Percentiles rank a stretch among this genome's conserved stretches.
Conservation (phyloP, 805 yeast genomes). For the Saccharomycopsis sp. region DNA sequence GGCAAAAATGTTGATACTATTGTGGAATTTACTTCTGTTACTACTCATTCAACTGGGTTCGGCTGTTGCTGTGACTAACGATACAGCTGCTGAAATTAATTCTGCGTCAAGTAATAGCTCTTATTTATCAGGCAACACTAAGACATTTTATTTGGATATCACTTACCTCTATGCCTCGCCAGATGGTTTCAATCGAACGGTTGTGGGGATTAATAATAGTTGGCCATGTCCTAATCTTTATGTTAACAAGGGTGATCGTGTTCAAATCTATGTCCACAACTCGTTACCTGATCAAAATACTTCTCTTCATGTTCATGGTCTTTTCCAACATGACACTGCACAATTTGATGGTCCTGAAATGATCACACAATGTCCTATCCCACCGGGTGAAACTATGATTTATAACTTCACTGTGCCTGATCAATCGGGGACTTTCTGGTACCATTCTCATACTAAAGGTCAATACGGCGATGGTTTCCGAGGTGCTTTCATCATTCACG, state of each 20-base stretch:
- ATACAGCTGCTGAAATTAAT: background rate
- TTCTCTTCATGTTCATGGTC: conserved; percentile 88
- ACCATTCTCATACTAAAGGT: conserved; percentile 87
- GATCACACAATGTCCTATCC: conserved; percentile 87
- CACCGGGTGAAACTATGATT: conserved; percentile 64
- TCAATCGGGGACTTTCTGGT: conserved; percentile 93
- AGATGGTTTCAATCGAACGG: conserved; percentile 36
- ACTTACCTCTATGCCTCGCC: conserved; percentile 27
- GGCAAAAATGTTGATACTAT: too few species aligned
- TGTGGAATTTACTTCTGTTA: too few species aligned
- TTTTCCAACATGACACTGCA: conserved; percentile 63
- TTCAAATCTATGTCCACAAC: conserved; percentile 67
- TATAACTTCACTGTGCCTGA: conserved; percentile 82
- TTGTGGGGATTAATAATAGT: conserved; percentile 39
- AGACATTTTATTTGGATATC: conserved; percentile 18
- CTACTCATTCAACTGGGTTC: background rate
- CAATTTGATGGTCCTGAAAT: conserved; percentile 90
- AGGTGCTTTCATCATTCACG: conserved; percentile 71
- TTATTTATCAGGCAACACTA: conserved; percentile 18
- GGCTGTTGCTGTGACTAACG: background rate
- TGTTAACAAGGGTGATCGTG: conserved; percentile 73
- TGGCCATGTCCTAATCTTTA: conserved; percentile 85
- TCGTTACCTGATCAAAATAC: conserved; percentile 64
- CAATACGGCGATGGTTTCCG: conserved; percentile 94
- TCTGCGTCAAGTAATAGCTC: too few species aligned